Conservation (phyloP, 2,329 filamentous ascomycete genomes). For the Curvularia spicifera region DNA sequence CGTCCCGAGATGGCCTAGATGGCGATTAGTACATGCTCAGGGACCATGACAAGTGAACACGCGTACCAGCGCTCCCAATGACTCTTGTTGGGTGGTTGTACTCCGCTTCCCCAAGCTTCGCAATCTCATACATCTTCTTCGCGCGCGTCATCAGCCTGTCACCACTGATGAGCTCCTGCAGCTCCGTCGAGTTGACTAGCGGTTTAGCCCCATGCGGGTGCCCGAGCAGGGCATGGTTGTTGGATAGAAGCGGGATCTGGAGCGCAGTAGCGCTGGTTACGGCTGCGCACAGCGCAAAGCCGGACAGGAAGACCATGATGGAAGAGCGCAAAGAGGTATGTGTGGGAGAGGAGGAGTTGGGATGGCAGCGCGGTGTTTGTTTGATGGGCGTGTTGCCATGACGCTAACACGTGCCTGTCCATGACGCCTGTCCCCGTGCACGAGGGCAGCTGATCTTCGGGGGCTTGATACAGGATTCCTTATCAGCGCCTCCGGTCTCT, state of each 20-base stretch:
- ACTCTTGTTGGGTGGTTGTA: conserved; percentile 54
- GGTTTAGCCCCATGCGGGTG: conserved; percentile 36
- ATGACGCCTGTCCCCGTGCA: conserved; percentile 38
- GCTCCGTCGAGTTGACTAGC: conserved; percentile 43
- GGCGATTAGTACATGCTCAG: conserved; percentile 16
- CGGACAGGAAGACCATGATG: conserved; percentile 39
- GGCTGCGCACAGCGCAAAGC: conserved; percentile 39
- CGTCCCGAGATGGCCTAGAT: conserved; percentile 43
- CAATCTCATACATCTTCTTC: conserved; percentile 50
- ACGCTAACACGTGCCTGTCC: conserved; percentile 30
- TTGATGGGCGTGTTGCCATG: conserved; percentile 31
- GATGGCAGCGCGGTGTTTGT: conserved; percentile 28
- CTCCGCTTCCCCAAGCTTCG: conserved; percentile 51
- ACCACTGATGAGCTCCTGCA: conserved; percentile 46
- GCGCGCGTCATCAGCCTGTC: conserved; percentile 42
- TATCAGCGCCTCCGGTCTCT: not conserved
- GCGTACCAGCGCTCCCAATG: conserved; percentile 46
- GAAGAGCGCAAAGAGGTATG: conserved; percentile 8
- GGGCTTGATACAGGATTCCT: not conserved
- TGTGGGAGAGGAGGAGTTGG: conserved; percentile 5
- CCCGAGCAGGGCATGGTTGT: conserved; percentile 33
- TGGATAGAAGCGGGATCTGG: conserved; percentile 41
- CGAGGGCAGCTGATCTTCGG: conserved; percentile 6
- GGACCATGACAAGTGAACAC: conserved; percentile 19
- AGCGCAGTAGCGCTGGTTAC: conserved; percentile 35